phyloP scores from a whole-genome alignment of 2,329 filamentous ascomycete genomes.

The Metarhizium guizhouense region DNA sequence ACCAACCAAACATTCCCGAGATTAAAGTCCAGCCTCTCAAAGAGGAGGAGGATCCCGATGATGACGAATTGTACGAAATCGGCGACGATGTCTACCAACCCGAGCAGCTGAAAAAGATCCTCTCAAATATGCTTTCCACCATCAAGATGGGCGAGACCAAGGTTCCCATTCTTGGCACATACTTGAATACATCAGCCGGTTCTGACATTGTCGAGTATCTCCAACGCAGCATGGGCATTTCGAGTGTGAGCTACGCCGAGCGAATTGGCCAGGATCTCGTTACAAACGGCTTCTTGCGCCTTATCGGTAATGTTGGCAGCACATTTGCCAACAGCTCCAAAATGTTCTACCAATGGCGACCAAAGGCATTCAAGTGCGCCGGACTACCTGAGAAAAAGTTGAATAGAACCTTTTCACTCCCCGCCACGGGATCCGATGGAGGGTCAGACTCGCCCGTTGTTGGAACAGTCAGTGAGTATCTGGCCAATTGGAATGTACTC shows the following conservation, averaged over 20 bases:
- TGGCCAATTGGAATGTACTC: slow-evolving; percentile 86
- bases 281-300: slow-evolving; percentile 71
- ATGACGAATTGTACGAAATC: slow-evolving; percentile 79
- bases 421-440: slow-evolving; percentile 45
- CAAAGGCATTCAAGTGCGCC: slow-evolving; percentile 80
- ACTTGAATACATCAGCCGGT: slow-evolving; percentile 84
- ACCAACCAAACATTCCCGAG: slow-evolving; percentile 55
- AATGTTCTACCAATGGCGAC: slow-evolving; percentile 95
- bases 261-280: slow-evolving; percentile 91
- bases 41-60: slow-evolving; percentile 50
- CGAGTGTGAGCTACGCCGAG: slow-evolving; percentile 84
- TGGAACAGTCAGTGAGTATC: slow-evolving; percentile 76
- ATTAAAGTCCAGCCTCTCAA: slow-evolving; percentile 76
- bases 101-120: slow-evolving; percentile 84
- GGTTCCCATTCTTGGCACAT: slow-evolving; percentile 90
- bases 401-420: slow-evolving; percentile 65
- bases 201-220: slow-evolving; percentile 94
- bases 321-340: slow-evolving; percentile 96
- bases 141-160: slow-evolving; percentile 87
- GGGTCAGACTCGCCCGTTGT: slow-evolving; percentile 66
- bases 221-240: slow-evolving; percentile 76
- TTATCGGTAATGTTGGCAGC: slow-evolving; percentile 90
- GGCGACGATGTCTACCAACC: slow-evolving; percentile 80
- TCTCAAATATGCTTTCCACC: slow-evolving; percentile 75
- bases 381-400: slow-evolving; percentile 87